Base-by-base conservation (phyloP, 2,329 filamentous ascomycete genomes). In the Amylocarpus encephaloides region DNA sequence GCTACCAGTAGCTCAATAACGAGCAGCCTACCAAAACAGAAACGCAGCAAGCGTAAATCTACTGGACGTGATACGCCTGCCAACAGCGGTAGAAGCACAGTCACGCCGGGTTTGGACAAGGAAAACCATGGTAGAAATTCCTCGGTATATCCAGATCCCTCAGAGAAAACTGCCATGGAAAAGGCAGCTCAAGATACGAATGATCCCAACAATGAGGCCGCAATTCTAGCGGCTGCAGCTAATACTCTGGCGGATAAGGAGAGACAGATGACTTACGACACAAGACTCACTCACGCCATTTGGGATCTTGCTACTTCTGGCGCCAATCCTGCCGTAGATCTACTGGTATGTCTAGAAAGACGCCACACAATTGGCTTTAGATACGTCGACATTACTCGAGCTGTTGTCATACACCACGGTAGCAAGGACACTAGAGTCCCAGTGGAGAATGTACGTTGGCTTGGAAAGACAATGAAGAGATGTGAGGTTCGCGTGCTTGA, bases 381-480 rank as follows among this genome's bases (percentile, higher is more conserved):
- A 44, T 98, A 98, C 65, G 92, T 95, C 15, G 93, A 98, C 65
- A 95, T 98, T 58, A 94, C 86, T 5, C 81, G 90, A 7, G 81
- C 88, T 0, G 87, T 97, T 0, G 85, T 96, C 19, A 95, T 98
- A 57, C 92, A 96, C 63, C 93, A 98, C 66, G 93, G 93, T 34
- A 88, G 82, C 63, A 83, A 87, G 60, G 93, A 98, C 64, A 90
- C 86, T 6, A 80, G 93, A 19, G 93, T 98, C 1, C 93, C 93
- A 0, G 86, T 95, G 12, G 93, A 95, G 50, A 98, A 98, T 63
- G 89, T 96, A 18, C 80, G 85, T 58, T 98, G 93, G 93, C 77
- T 98, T 6, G 91, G 90, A 51, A 91, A 91, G 68, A 87, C 87
- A 38, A 97, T 98, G 91, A 82, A 87, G 29, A 78, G 88, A 43